Percentiles rank a stretch among this genome's conserved stretches.
Evolutionary conservation across 2,329 filamentous ascomycete species (phyloP).

Genomic region (Colletotrichum theobromicola): DNA sequence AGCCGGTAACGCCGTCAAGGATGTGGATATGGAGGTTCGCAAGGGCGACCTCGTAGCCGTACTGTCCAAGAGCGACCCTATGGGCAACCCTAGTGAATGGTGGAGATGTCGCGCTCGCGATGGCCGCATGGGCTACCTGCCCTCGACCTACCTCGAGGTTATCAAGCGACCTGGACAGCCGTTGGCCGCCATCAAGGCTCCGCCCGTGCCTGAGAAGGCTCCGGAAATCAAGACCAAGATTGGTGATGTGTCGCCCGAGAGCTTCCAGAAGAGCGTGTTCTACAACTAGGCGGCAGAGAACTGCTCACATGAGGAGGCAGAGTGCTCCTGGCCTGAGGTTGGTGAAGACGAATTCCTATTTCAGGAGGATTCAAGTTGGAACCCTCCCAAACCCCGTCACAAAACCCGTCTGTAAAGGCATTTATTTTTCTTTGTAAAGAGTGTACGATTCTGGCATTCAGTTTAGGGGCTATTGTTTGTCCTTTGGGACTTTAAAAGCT

Average conservation of each 20-base stretch:
- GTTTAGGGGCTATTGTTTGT: neutral
- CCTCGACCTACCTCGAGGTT: conserved; percentile 87
- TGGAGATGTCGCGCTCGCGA: conserved; percentile 94
- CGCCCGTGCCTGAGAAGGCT: conserved; percentile 34
- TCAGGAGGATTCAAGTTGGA: no score
- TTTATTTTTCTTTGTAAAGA: conserved; percentile 13
- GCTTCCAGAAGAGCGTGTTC: conserved; percentile 64
- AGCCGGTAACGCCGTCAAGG: conserved; percentile 62
- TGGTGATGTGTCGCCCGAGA: conserved; percentile 57
- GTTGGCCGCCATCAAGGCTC: conserved; percentile 57
- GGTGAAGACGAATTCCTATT: no score
- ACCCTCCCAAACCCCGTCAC: neutral
- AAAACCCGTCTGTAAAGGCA: neutral
- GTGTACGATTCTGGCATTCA: conserved; percentile 6
- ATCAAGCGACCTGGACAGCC: conserved; percentile 58
- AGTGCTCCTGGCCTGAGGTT: no score
- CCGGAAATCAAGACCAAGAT: conserved; percentile 48
- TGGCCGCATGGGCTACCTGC: conserved; percentile 89
- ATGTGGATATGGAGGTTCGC: conserved; percentile 88
- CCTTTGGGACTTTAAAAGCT: conserved; percentile 18
- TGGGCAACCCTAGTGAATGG: conserved; percentile 94
- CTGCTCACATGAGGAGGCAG: neutral
- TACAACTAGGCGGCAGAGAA: conserved; percentile 48
- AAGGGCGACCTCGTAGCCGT: conserved; percentile 97
- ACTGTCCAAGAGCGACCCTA: conserved; percentile 87